Base-by-base conservation (phyloP, 768 basidiomycete species). In the Boletus rex-veris region DNA sequence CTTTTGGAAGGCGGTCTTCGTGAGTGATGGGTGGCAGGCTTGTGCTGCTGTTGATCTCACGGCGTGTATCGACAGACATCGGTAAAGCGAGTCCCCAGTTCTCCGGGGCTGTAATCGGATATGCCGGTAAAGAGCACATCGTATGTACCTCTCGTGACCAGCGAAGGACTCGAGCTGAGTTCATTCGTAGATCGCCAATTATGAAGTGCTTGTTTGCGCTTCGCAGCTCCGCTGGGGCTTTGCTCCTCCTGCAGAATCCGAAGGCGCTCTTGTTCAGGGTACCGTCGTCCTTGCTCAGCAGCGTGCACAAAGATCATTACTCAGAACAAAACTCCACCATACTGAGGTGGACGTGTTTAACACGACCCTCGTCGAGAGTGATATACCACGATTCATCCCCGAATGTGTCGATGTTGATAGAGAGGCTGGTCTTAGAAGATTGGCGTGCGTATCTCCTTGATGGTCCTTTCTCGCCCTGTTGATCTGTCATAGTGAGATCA, bases 181-280 rank as follows among this genome's bases (percentile, higher is more conserved):
- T 50, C 50, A 39, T 28, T 21, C 5, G 3, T 45, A 73, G 72
- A 61, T 73, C 18, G 28, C 55, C 45, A 49, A 63, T 36, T 73
- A 70, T 28, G 72, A 73, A 48, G 65, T 73, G 33, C 68, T 73
- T 6, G 72, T 74, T 5, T 70, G 70, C 45, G 68, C 69, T 18
- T 70, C 70, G 18, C 66, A 69, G 42, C 63, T 70, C 18, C 70
- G 64, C 9, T 70, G 69, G 69, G 66, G 66, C 21, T 65, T 70
- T 36, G n/a, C 66, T 36, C 15, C 53, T 7, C 15, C 53, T 7
- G 26, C 46, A 3, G 59, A 58, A 14, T 3, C 38, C 8, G 58
- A 64, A 4, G 38, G 48, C 5, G 38, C 41, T 35, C 60, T 67
- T 30, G 14, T 53, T 14, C 70, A 61, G 48, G 70, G 69, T 3